phyloP scores from a whole-genome alignment of 495 filamentous ascomycete species.

The Mycothermus thermophilus region DNA sequence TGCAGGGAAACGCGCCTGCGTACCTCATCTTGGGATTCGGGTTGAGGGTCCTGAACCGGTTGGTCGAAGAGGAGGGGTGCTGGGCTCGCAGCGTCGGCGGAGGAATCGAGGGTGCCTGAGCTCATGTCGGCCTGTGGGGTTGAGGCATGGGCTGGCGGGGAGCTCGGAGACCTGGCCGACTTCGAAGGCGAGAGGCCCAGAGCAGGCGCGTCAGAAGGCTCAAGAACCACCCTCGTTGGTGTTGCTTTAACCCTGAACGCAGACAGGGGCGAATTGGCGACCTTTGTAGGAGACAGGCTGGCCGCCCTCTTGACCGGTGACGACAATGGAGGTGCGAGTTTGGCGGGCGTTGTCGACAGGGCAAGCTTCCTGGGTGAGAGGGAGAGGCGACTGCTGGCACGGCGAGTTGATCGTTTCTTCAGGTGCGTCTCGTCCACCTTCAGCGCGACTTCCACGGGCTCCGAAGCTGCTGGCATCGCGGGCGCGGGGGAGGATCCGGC shows the following conservation, averaged over 20 bases:
- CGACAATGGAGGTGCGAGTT: slow-evolving; percentile 2
- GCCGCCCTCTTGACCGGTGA: slow-evolving; percentile 14
- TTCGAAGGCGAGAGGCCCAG: slow-evolving; percentile 15
- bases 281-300: slow-evolving; percentile 11
- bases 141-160: background rate
- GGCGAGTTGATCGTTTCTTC: slow-evolving; percentile 9
- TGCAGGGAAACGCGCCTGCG: slow-evolving; percentile 16
- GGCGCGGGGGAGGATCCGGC: no score
- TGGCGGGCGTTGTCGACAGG: slow-evolving; percentile 8
- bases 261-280: slow-evolving; percentile 15
- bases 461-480: slow-evolving; percentile 2
- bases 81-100: slow-evolving; percentile 1
- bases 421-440: slow-evolving; percentile 13
- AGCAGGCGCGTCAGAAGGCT: no score
- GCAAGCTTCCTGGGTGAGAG: slow-evolving; percentile 15
- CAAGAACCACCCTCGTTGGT: slow-evolving; percentile 18
- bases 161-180: slow-evolving; percentile 3
- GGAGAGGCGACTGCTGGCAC: slow-evolving; percentile 15
- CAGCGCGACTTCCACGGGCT: slow-evolving; percentile 6
- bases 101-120: background rate
- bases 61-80: slow-evolving; percentile 19
- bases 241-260: slow-evolving; percentile 15
- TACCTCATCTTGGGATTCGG: slow-evolving; percentile 16
- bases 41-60: slow-evolving; percentile 6
- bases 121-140: background rate